These are phyloP conservation scores for Hypoxylon sp. DNA, from an alignment of 2,329 filamentous ascomycete species.

Conservation along the genomic window DNA sequence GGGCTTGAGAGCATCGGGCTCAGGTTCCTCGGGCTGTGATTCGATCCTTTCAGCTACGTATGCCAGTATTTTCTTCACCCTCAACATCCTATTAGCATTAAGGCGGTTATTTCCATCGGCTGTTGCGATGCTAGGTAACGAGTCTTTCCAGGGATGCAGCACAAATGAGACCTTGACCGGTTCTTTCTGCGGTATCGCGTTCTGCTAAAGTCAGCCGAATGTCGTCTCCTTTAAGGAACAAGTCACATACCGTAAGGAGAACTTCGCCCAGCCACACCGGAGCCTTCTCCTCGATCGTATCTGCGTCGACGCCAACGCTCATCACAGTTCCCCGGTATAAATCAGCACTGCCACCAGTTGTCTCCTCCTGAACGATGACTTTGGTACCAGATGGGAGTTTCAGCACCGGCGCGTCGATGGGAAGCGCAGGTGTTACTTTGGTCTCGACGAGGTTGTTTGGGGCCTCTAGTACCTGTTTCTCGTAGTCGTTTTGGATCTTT, in stretches of 20 bases:
- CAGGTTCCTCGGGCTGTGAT: slow-evolving; percentile 65
- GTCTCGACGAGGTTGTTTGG: slow-evolving; percentile 66
- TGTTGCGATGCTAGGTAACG: slow-evolving; percentile 76
- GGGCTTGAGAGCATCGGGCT: slow-evolving; percentile 70
- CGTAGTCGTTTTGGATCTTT: slow-evolving; percentile 76
- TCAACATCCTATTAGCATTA: slow-evolving; percentile 96
- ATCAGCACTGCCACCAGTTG: slow-evolving; percentile 76
- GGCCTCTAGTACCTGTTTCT: slow-evolving; percentile 67
- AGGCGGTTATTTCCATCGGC: slow-evolving; percentile 86
- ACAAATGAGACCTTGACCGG: slow-evolving; percentile 95
- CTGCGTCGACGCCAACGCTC: slow-evolving; percentile 76
- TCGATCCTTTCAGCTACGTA: slow-evolving; percentile 96
- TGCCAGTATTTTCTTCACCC: slow-evolving; percentile 90
- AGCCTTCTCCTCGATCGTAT: slow-evolving; percentile 83
- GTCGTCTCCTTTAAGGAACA: too few relatives aligned
- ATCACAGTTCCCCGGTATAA: slow-evolving; percentile 90
- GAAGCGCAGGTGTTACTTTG: slow-evolving; percentile 71
- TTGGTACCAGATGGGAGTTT: slow-evolving; percentile 73
- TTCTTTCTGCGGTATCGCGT: slow-evolving; percentile 85
- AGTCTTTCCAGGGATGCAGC: slow-evolving; percentile 79
- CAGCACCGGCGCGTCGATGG: slow-evolving; percentile 78
- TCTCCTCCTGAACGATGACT: slow-evolving; percentile 75
- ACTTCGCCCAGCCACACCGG: slow-evolving; percentile 94
- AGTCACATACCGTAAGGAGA: slow-evolving; percentile 71
- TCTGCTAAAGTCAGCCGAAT: slow-evolving; percentile 55